Evolutionary conservation across 2,329 filamentous ascomycete genomes (phyloP), one percentile per base, ranked within the genome.

Genomic region (Chrysoporthe deuterocubensis): DNA sequence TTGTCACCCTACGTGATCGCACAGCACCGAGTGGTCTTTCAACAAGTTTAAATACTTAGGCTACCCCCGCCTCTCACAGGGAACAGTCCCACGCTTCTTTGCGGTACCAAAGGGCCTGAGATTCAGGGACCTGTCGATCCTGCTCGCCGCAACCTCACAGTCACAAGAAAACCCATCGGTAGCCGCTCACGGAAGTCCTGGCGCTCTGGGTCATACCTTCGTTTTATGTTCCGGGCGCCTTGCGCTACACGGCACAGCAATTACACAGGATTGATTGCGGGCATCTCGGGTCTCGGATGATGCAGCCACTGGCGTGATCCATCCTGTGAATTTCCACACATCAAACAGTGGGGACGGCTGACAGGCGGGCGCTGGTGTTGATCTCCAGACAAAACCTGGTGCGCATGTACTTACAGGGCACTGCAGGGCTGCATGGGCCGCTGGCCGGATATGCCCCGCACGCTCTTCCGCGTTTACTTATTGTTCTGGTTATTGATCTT

Each of bases 191-290:
- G 5, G 21, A 26, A 54, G 50, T 6, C 11, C 37, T 5, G 14
- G 50, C 21, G 26, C 50, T 34, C 50, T 32, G 4, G 34, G 34
- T 57, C 16, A n/a, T 57, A 40, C 32, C 13, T 7, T 13, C 18
- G 34, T 57, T 40, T 57, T 57, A 21, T 57, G 16, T 57, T 57
- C 16, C 16, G 54, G 54, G 54, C 54, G 54, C 32, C 9, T 57
- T 40, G 32, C 18, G 54, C 34, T 32, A 54, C 50, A 54, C 50
- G 50, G 21, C 11, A 54, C 37, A 40, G 9, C 37, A 40, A 40
- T 6, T 9, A 40, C 37, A 40, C 37, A 40, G 37, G 37, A 5
- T 9, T 40, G 37, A 26, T 26, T 26, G 26, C 26, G 26, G 26
- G 26, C 26, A 26, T 26, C 26, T 26, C 26, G 26, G 26, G 26